Evolutionary conservation across 2,329 filamentous ascomycete genomes (phyloP).

Genomic region (Fonsecaea pugnacius): DNA sequence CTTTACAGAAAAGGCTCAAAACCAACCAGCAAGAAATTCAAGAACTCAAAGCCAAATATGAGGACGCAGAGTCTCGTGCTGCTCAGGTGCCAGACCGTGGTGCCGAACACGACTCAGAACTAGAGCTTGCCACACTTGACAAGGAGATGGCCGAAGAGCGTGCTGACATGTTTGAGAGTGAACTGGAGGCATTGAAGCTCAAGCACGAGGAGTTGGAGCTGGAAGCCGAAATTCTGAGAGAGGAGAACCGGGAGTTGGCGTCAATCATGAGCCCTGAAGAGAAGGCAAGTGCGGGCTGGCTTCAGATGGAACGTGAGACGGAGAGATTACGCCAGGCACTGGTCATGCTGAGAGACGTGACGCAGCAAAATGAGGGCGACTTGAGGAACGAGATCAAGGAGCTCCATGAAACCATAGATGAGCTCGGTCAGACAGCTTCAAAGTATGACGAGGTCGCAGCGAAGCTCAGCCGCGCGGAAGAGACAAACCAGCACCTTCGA

Average conservation of each 20-base stretch:
- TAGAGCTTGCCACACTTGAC: slow-evolving; percentile 88
- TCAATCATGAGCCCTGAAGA: slow-evolving; percentile 89
- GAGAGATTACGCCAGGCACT: slow-evolving; percentile 85
- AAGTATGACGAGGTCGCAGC: slow-evolving; percentile 73
- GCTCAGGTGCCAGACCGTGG: slow-evolving; percentile 66
- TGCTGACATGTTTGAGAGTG: slow-evolving; percentile 77
- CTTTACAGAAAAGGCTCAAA: slow-evolving; percentile 86
- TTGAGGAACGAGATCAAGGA: slow-evolving; percentile 74
- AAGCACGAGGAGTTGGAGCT: slow-evolving; percentile 83
- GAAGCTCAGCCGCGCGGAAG: slow-evolving; percentile 72
- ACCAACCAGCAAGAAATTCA: slow-evolving; percentile 78
- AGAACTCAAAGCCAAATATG: slow-evolving; percentile 75
- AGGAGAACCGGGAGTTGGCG: slow-evolving; percentile 83
- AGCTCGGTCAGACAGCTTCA: slow-evolving; percentile 68
- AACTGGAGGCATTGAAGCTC: slow-evolving; percentile 75
- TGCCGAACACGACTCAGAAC: slow-evolving; percentile 79
- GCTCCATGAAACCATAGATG: slow-evolving; percentile 73
- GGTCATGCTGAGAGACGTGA: slow-evolving; percentile 81
- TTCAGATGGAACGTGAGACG: slow-evolving; percentile 89
- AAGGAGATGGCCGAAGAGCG: slow-evolving; percentile 96
- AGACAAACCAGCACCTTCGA: slow-evolving; percentile 79
- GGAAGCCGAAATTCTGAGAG: slow-evolving; percentile 82
- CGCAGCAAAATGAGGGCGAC: slow-evolving; percentile 81
- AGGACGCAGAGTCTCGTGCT: slow-evolving; percentile 72
- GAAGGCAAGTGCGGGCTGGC: slow-evolving; percentile 80